Conservation (phyloP, 1,284 basidiomycete species). For the Erythrobasidium hasegawianum region DNA sequence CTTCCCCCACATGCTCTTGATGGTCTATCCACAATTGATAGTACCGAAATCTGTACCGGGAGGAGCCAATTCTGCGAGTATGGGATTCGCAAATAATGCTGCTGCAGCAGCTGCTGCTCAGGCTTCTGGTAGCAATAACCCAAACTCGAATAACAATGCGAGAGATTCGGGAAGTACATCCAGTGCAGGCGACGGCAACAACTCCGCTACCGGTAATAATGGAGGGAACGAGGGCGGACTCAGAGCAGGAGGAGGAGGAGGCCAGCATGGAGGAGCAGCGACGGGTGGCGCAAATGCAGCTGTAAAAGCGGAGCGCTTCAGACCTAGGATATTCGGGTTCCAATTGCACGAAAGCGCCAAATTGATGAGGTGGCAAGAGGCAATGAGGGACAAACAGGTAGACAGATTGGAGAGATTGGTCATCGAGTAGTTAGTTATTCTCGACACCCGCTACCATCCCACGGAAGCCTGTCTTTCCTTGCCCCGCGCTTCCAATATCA, state of each 20-base stretch:
- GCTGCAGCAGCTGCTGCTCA: slow-evolving; percentile 11
- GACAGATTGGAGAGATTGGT: slow-evolving; percentile 29
- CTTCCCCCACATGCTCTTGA: slow-evolving; percentile 90
- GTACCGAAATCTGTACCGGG: slow-evolving; percentile 60
- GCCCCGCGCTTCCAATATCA: too few species aligned
- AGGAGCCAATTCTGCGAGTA: slow-evolving; percentile 30
- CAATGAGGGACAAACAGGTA: slow-evolving; percentile 33
- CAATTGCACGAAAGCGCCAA: slow-evolving; percentile 89
- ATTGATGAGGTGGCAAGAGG: slow-evolving; percentile 83
- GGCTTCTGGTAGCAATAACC: slow-evolving; percentile 38
- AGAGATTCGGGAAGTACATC: slow-evolving; percentile 23
- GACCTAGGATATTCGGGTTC: slow-evolving; percentile 90
- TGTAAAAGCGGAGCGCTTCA: slow-evolving; percentile 79
- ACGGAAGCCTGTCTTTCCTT: too few species aligned
- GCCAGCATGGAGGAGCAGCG: slow-evolving; percentile 61
- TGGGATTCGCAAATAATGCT: slow-evolving; percentile 29
- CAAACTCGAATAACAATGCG: slow-evolving; percentile 41
- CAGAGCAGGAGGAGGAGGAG: slow-evolving; percentile 41
- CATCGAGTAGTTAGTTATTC: too few species aligned
- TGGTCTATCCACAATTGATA: slow-evolving; percentile 87
- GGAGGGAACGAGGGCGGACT: slow-evolving; percentile 39
- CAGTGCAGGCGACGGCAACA: slow-evolving; percentile 21
- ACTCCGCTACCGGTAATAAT: background rate
- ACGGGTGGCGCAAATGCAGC: slow-evolving; percentile 55
- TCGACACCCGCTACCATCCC: too few species aligned